Base-by-base conservation (phyloP, 345 rosid genomes). In the Cardamine chenopodiifolia region DNA sequence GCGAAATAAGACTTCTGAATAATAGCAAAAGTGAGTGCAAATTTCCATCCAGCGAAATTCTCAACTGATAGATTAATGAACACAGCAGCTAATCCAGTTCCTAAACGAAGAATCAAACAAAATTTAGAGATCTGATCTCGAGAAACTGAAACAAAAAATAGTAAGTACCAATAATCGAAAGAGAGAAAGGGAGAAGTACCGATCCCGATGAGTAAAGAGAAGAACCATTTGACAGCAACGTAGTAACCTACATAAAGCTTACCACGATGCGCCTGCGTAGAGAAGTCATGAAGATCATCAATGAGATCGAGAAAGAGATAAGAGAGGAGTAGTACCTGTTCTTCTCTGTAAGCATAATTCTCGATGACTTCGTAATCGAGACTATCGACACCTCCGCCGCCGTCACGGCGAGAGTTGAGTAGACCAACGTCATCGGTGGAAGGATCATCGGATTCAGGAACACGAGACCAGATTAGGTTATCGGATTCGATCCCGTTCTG, bases 41-140 rank as follows among this genome's bases (percentile, higher is more conserved):
- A 91, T 75, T 90, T 94, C 97, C 98, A 94, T 68, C 98, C 97
- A 14, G 96, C 95, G 79, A 94, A 94, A 87, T 94, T 94, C 81
- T 91, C 98, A 6, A 94, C 98, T 11, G 97, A 89, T 35, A 94
- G 79, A 70, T 91, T 94, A 65, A 94, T 94, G 79, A 94, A 89
- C 28, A 91, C 96, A 62, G 97, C 97, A 40, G 97, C 97, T 22
- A 91, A 80, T 67, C 95, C 97, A 78, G 98, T 94, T 70, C 97
- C 98, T 94, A 44, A 44, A 44, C 7, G 18, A 85, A 60, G 72
- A 78, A 62, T 11, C 35, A 56, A 28, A 25, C 5, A 32, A 49
- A 48, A 29, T 22, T 11, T 8, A 42, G 1, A 22, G 74, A 60
- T 72, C 74, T 31, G 71, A 78, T 52, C 44, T 44, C 49, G 19